Evolutionary conservation across 371 early-diverging fungal genomes (phyloP), one percentile per base, ranked within the genome.

Genomic region (Actinomortierella ambigua): DNA sequence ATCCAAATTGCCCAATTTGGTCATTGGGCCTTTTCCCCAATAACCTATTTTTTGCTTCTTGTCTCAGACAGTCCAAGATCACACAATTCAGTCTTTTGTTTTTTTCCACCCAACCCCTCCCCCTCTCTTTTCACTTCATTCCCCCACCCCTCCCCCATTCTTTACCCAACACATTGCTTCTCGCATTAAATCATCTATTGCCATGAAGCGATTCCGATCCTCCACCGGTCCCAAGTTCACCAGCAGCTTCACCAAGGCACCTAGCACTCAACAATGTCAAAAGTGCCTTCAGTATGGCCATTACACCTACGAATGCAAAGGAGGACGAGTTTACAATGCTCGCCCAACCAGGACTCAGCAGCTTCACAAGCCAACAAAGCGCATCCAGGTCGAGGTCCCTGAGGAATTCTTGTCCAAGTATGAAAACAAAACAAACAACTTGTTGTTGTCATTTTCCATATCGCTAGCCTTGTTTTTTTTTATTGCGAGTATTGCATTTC

Each of bases 261-360:
- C 83, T 5, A 56, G 84, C 11, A 77, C 82, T 1, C 84, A 86
- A 18, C 83, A 84, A 58, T 87, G 88, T 53, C 88, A 87, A 61
- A 82, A 79, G 60, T 87, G 88, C 58, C 66, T 87, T 24, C 80
- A 86, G 26, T 81, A 68, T 64, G 88, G 88, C 15, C 88, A 87
- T 48, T 69, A 85, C 81, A 87, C 86, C 0, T 85, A 79, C 54
- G 84, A 85, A 59, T 87, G 88, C 59, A 83, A 81, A 49, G 80
- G 77, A 9, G 68, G 64, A n/a, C 70, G 82, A 61, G 77, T 71
- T 5, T 87, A 86, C 54, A 83, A 76, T 59, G 50, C 81, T 13
- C 77, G 88, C 41, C 88, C 88, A 0, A 85, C 85, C 17, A 83
- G 88, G 50, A 87, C 88, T 42, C 88, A 87, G 44, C 88, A 87